Evolutionary conservation across 495 filamentous ascomycete genomes (phyloP), one percentile per base, ranked within the genome.

Genomic region (Neurospora tetraspora): DNA sequence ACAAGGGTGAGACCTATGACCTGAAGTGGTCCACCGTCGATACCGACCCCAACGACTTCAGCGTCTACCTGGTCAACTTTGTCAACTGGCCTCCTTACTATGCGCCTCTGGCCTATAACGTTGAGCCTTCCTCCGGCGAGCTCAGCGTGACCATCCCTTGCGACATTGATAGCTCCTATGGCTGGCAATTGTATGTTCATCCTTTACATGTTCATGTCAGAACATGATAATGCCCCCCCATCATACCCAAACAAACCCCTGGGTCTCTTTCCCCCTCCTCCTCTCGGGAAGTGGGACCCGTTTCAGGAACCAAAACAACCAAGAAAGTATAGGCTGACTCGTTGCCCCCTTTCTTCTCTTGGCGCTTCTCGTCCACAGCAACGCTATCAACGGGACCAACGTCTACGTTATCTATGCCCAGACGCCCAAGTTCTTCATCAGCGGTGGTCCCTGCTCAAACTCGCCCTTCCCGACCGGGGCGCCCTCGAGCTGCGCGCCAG

Each of bases 51-150:
- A 71, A 75, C 70, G 65, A 39, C 69, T 83, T 86, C 80, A 81
- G 78, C 77, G 74, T 86, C 73, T 84, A 81, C 73, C 81, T 86
- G 34, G 82, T 83, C 80, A 86, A 86, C 83, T 86, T 86, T 77
- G 80, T 84, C 74, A 79, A 82, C 75, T 86, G 81, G 82, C 84
- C 84, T 38, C 84, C 84, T 3, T 78, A 76, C 69, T 83, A 84
- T 73, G 77, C 80, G 36, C 74, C 82, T 7, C 74, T 86, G 43
- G 82, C 83, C 23, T 20, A 73, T 27, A 72, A 82, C 71, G 77
- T 86, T 53, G 76, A 78, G 39, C 81, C 81, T 3, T 68, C 77
- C 6, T 75, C 77, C 14, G 78, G 78, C 61, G 72, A 74, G 70
- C 27, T 72, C 74, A 69, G 78, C 39, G 83, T 85, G 71, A 78